Conservation (phyloP, 2,329 filamentous ascomycete species). For the Colletotrichum limetticola region DNA sequence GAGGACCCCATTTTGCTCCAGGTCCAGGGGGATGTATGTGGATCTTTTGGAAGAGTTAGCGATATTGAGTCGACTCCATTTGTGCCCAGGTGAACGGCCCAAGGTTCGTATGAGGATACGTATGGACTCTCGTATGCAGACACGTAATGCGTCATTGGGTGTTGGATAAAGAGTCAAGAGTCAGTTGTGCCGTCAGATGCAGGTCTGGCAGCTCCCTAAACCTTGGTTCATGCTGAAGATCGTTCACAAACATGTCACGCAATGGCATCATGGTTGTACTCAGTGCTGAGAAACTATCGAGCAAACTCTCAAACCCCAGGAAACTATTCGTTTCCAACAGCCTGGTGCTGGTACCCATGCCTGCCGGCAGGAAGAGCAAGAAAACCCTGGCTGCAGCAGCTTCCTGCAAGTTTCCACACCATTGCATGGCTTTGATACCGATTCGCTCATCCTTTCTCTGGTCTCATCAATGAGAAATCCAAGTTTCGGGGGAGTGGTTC, state of each 20-base stretch:
- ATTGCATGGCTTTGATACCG: constrained; percentile 16
- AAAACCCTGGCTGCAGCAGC: background rate
- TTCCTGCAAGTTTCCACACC: constrained; percentile 15
- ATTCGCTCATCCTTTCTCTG: constrained; percentile 11
- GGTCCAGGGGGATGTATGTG: constrained; percentile 10
- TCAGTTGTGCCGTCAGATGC: background rate
- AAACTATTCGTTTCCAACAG: background rate
- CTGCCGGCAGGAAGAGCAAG: constrained; percentile 4
- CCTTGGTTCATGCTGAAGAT: background rate
- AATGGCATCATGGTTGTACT: background rate
- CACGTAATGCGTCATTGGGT: background rate
- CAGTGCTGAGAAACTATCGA: background rate
- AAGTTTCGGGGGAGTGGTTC: background rate
- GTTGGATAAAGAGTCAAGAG: background rate
- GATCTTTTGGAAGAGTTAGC: background rate
- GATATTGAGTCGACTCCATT: constrained; percentile 12
- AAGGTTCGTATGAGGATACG: background rate
- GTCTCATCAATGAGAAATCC: background rate
- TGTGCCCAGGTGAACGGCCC: background rate
- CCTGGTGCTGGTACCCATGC: constrained; percentile 9
- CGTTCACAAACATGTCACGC: background rate
- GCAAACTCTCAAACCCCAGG: background rate
- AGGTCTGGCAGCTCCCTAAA: background rate
- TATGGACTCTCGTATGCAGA: background rate
- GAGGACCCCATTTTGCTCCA: background rate